These are phyloP conservation scores for Petasospora rhodanensis DNA, from an alignment of 1,139 yeast genomes.

Conservation along the genomic window DNA sequence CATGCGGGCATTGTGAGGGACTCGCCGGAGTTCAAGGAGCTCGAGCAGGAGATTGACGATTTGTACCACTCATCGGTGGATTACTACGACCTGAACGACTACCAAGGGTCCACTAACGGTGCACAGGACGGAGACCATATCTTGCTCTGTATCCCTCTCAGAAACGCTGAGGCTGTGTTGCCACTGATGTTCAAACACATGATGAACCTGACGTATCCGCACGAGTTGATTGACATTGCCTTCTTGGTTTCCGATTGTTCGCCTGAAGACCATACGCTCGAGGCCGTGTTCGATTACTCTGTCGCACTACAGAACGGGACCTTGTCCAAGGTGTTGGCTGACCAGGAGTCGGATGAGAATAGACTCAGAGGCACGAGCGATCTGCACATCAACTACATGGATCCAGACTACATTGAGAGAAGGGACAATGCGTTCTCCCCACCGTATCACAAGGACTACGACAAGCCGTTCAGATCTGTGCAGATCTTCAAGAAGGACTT, in stretches of 20 bases:
- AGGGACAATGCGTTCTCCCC: conserved; percentile 56
- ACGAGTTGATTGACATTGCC: conserved; percentile 74
- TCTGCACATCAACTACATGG: conserved; percentile 66
- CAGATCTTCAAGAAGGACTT: conserved; percentile 79
- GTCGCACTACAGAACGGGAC: conserved; percentile 70
- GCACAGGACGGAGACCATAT: conserved; percentile 58
- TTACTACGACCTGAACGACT: conserved; percentile 56
- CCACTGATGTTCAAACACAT: conserved; percentile 81
- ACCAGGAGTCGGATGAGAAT: conserved; percentile 32
- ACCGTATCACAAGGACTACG: conserved; percentile 60
- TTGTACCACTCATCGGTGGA: conserved; percentile 40
- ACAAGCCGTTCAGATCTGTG: conserved; percentile 70
- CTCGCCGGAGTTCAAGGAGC: conserved; percentile 12
- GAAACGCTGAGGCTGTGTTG: conserved; percentile 77
- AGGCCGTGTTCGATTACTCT: conserved; percentile 60
- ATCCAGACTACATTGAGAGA: conserved; percentile 52
- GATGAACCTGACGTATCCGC: conserved; percentile 84
- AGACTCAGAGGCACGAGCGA: conserved; percentile 50
- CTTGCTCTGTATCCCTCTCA: conserved; percentile 67
- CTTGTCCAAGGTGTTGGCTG: conserved; percentile 43
- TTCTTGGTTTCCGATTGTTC: conserved; percentile 84
- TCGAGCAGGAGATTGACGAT: conserved; percentile 19
- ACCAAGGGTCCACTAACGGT: conserved; percentile 52
- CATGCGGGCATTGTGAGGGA: conserved; percentile 26
- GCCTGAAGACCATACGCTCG: conserved; percentile 57